A percentile compares a stretch with the other conserved stretches of the same genome.
phyloP scores from a whole-genome alignment of 768 basidiomycete genomes.

The Mycena metata region DNA sequence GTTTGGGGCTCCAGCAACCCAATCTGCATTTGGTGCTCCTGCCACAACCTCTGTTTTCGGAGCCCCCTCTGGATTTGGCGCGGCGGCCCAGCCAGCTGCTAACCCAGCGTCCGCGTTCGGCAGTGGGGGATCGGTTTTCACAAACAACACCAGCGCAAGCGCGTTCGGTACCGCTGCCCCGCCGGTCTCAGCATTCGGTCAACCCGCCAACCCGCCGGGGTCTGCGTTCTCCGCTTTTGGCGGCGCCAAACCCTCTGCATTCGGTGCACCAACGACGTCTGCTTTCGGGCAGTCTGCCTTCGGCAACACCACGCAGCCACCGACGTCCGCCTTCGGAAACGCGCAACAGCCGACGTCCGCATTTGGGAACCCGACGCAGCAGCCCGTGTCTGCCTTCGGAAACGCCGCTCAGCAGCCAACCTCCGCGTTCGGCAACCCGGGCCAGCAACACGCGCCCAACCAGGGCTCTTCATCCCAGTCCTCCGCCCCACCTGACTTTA shows the following conservation, averaged over 20 bases:
- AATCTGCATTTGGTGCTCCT: slow-evolving; percentile 26
- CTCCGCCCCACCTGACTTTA: slow-evolving; percentile 44
- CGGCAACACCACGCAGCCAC: slow-evolving; percentile 30
- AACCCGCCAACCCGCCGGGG: slow-evolving; percentile 38
- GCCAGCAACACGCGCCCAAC: slow-evolving; percentile 31
- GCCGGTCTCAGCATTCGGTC: slow-evolving; percentile 45
- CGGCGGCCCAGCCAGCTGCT: slow-evolving; percentile 14
- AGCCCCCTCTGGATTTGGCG: slow-evolving; percentile 53
- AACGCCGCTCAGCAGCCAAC: slow-evolving; percentile 37
- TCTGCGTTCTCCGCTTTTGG: slow-evolving; percentile 52
- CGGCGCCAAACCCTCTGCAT: slow-evolving; percentile 51
- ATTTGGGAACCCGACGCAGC: slow-evolving; percentile 45
- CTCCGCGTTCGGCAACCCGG: slow-evolving; percentile 34
- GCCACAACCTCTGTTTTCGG: slow-evolving; percentile 30
- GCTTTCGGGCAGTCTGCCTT: slow-evolving; percentile 44
- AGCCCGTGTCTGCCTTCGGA: slow-evolving; percentile 53
- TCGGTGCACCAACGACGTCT: slow-evolving; percentile 49
- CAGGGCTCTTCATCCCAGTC: slow-evolving; percentile 20
- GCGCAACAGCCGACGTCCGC: slow-evolving; percentile 44
- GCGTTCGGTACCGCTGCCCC: slow-evolving; percentile 46
- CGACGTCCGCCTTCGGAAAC: slow-evolving; percentile 46
- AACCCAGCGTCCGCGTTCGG: slow-evolving; percentile 11
- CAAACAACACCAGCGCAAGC: slow-evolving; percentile 13
- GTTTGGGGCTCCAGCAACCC: slow-evolving; percentile 37
- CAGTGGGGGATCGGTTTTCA: slow-evolving; percentile 10